Percentiles rank a stretch among this genome's conserved stretches.
Evolutionary conservation across 257 asterid species (phyloP).

Genomic region (Solanum pinnatisectum): DNA sequence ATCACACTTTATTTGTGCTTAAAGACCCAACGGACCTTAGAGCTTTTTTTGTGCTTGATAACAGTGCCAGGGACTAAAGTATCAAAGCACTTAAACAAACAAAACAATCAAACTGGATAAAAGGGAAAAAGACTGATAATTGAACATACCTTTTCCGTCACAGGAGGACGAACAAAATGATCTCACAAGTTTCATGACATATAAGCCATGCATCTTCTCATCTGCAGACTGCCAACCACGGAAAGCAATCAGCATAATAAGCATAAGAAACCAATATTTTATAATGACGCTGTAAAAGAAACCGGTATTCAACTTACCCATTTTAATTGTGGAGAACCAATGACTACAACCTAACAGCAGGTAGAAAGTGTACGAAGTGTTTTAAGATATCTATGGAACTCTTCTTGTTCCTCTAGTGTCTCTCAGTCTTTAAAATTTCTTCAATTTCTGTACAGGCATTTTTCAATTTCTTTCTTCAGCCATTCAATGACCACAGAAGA

Average conservation of each 20-base stretch:
- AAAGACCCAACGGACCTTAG: not conserved
- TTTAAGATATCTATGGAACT: not conserved
- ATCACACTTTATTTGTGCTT: not conserved
- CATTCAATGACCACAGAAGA: not conserved
- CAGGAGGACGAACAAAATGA: constrained; percentile 68
- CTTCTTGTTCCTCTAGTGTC: not conserved
- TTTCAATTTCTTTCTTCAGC: not conserved
- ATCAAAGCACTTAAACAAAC: not conserved
- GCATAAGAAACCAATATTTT: not conserved
- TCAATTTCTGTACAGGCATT: not conserved
- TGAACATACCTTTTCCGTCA: constrained; percentile 37
- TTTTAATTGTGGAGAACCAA: not conserved
- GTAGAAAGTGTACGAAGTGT: not conserved
- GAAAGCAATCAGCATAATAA: constrained; percentile 6
- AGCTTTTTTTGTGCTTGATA: not conserved
- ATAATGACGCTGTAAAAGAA: not conserved
- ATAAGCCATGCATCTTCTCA: constrained; percentile 76
- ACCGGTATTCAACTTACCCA: not conserved
- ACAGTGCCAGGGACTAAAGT: not conserved
- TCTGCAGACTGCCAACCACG: constrained; percentile 48
- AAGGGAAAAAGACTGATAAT: constrained; percentile 6
- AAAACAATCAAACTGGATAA: not conserved
- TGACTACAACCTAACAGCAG: not conserved
- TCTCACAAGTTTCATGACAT: constrained; percentile 85
- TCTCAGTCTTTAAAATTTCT: too few relatives aligned